Base-by-base conservation (phyloP, 148 eudicot genomes). In the Amaranthus palmeri region DNA sequence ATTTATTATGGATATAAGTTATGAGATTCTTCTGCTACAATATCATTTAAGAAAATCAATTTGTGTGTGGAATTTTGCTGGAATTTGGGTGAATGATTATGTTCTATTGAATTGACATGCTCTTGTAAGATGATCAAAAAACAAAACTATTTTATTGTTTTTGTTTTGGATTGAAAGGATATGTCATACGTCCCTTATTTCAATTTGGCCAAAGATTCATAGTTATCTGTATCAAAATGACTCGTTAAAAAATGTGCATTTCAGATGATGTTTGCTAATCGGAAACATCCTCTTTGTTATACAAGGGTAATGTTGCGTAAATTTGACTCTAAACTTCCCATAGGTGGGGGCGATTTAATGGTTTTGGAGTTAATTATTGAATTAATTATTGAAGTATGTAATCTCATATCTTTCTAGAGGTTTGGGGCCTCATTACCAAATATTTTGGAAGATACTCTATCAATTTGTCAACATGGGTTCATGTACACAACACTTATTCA, bases 381-480 rank as follows among this genome's bases (percentile, higher is more conserved):
- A 25, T 1, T 25, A 25, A 25, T 25, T 25, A 25, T 25, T 25
- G 36, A 25, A 25, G 36, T 25, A 2, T 25, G 36, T 58, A 17
- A 8, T 25, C 25, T 13, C 61, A 45, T 65, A 65, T n/a, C 68
- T 46, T 43, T 46, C 12, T 13, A 63, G 12, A 15, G 68, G 41
- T 7, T 15, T 65, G 14, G 13, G 45, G 18, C 55, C 9, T 46
- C 15, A 48, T 56, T 59, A 58, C 45, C 45, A 25, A 59, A 47
- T n/a, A 46, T 47, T 6, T 25, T 6, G 45, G 15, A 13, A 18
- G 18, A 50, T 60, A 18, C 55, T 59, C 17, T 71, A 46, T 47
- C 10, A 61, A 58, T 60, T 10, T 71, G 65, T 59, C 54, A 59
- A 15, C 65, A 71, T 25, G 67, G 36, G 36, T 7, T 60, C 10